Evolutionary conservation across 306 rosid genomes (phyloP), one percentile per base, ranked within the genome.

Genomic region (Cicer yamashitae): DNA sequence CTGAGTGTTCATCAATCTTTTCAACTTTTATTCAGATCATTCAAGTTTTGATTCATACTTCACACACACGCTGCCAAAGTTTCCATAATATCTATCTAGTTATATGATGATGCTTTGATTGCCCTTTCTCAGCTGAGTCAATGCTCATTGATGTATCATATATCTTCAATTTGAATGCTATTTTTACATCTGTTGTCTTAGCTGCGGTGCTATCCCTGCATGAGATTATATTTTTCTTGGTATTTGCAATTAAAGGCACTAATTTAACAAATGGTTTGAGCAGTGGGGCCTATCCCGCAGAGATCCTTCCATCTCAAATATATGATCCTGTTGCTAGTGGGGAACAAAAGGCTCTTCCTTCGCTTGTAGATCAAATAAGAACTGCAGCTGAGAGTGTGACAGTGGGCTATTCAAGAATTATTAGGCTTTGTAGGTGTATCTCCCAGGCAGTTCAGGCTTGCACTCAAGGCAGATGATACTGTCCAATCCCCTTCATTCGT

Each of bases 201-300:
- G 25, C 22, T 37, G 7, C 53, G 41, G 30, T 53, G 50, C 51
- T 57, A 48, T 80, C 47, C 70, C 25, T 38, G 25, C 13, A 3
- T 41, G 6, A 40, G 51, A 46, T 73, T 50, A 25, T 10, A 38
- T 75, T 37, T 70, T 48, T 71, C 12, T 10, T 75, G 70, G 47
- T 46, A 34, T 57, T 52, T 52, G 63, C 59, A 73, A 11, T 61
- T 39, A 51, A 70, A 46, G 70, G 22, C 7, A 15, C 77, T 77
- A 75, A 56, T 77, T 76, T 80, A 58, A 69, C 53, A 10, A 40
- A 53, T 86, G 79, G 69, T 53, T 74, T 83, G 82, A 71, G 85
- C 97, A 91, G 98, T 65, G 97, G 96, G 44, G 82, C 70, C 43
- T 94, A 94, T 80, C 96, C 99, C 71, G 72, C 81, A 2, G 91